These are phyloP conservation scores for Aspergillus aculeatus DNA, from an alignment of 2,329 filamentous ascomycete species.

Conservation along the genomic window DNA sequence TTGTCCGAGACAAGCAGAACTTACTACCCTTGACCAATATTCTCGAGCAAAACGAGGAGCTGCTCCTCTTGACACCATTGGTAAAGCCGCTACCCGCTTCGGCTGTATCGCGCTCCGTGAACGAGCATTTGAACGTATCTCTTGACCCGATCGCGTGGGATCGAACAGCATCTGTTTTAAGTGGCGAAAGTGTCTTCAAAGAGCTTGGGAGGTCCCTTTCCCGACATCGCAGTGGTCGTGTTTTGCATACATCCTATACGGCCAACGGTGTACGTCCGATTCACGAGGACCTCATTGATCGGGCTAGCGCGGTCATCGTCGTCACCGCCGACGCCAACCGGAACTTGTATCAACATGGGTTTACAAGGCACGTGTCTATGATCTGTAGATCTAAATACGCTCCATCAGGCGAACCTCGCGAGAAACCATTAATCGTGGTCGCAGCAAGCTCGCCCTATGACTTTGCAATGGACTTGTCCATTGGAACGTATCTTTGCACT, in stretches of 20 bases:
- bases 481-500: conserved; percentile 90
- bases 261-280: conserved; percentile 88
- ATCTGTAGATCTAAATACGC: conserved; percentile 63
- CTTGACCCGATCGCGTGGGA: conserved; percentile 58
- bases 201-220: conserved; percentile 87
- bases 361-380: conserved; percentile 94
- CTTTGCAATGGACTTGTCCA: conserved; percentile 87
- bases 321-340: conserved; percentile 91
- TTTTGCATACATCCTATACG: conserved; percentile 92
- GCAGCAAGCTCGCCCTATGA: conserved; percentile 95
- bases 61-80: conserved; percentile 83
- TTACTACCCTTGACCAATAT: conserved; percentile 78
- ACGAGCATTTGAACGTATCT: conserved; percentile 50
- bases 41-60: conserved; percentile 79
- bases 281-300: conserved; percentile 87
- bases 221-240: conserved; percentile 77
- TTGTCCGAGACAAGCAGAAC: conserved; percentile 85
- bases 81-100: conserved; percentile 92
- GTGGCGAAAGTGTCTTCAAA: conserved; percentile 86
- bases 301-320: conserved; percentile 83
- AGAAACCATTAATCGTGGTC: conserved; percentile 87
- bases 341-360: conserved; percentile 89
- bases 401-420: conserved; percentile 43
- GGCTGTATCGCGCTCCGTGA: conserved; percentile 68
- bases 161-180: conserved; percentile 69